Percentiles rank a stretch among this genome's conserved stretches.
phyloP scores from a whole-genome alignment of 2,329 filamentous ascomycete species.

The Myrmaecium sp. region DNA sequence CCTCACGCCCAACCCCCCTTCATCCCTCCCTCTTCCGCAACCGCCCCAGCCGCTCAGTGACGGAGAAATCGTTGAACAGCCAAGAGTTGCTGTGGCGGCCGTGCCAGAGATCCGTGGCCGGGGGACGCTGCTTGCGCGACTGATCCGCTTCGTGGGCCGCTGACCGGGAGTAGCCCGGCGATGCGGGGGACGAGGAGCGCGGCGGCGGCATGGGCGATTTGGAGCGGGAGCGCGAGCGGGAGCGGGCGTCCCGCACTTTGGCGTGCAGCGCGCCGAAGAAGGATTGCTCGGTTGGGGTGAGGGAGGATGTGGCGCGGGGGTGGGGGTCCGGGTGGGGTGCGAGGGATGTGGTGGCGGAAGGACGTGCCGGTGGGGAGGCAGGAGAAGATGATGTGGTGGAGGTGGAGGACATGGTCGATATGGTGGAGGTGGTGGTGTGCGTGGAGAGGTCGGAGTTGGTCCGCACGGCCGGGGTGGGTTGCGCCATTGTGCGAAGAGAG shows the following conservation, averaged over 20 bases:
- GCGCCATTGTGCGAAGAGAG: no score
- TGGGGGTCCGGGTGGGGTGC: constrained; percentile 1
- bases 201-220: constrained; percentile 12
- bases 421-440: no score
- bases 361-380: no score
- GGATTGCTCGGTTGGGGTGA: constrained; percentile 13
- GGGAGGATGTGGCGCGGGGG: constrained; percentile 4
- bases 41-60: no score
- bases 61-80: constrained; percentile 19
- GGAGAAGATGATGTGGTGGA: no score
- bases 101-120: background rate
- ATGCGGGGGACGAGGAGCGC: no score
- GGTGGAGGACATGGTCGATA: no score
- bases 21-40: no score
- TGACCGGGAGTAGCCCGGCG: no score
- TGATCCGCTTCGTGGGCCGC: constrained; percentile 9
- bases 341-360: background rate
- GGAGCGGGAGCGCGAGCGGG: constrained; percentile 16
- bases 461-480: no score
- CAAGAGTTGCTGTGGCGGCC: constrained; percentile 18
- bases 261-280: constrained; percentile 19
- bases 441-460: no score
- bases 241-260: constrained; percentile 15
- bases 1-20: no score
- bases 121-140: constrained; percentile 16